Conservation (phyloP, 2,329 filamentous ascomycete species). For the Apiospora aurea region DNA sequence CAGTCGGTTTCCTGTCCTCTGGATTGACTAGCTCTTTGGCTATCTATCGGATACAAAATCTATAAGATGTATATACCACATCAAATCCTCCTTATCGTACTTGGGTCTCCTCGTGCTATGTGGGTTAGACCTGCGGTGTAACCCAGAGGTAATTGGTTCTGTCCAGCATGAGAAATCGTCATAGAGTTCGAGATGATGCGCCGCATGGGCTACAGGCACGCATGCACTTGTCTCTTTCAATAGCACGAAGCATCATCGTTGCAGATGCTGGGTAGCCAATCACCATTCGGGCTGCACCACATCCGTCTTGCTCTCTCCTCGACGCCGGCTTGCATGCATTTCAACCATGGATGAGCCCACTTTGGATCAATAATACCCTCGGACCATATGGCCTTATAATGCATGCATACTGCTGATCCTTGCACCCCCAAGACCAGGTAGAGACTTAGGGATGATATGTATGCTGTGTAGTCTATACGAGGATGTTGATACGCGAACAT, state of each 20-base stretch:
- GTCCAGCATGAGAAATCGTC: background rate
- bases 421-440: background rate
- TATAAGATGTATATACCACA: background rate
- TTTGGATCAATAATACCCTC: constrained; percentile 3
- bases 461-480: background rate
- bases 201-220: background rate
- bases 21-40: background rate
- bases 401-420: background rate
- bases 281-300: background rate
- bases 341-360: background rate
- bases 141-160: background rate
- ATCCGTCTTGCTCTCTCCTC: background rate
- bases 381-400: background rate
- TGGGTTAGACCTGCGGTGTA: background rate
- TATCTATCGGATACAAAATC: background rate
- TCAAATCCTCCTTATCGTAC: background rate
- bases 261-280: background rate
- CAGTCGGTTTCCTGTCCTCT: background rate
- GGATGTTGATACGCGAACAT: constrained; percentile 5
- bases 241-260: background rate
- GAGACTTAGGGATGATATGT: background rate
- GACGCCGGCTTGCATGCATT: background rate
- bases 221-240: background rate
- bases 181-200: background rate
- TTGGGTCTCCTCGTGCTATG: background rate